Conservation (phyloP, 306 rosid species). For the Mimosa pudica region DNA sequence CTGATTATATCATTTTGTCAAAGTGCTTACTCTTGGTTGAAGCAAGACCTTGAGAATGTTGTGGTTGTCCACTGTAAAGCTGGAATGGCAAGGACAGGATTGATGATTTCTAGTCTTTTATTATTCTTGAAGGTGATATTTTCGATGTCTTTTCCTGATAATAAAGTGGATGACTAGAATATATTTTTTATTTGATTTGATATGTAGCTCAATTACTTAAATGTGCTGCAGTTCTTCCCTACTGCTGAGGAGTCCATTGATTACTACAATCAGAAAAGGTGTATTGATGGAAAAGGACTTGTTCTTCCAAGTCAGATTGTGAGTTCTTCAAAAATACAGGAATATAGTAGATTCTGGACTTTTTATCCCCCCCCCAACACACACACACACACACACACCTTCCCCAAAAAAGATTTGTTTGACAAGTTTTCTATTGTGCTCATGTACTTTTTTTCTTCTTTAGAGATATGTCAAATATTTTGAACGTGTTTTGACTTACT, state of each 20-base stretch:
- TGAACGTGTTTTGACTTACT: constrained; percentile 83
- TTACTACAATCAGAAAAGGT: constrained; percentile 95
- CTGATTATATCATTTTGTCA: constrained; percentile 83
- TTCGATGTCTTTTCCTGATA: constrained; percentile 29
- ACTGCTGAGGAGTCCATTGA: constrained; percentile 98
- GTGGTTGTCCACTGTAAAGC: constrained; percentile 99
- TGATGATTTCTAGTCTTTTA: constrained; percentile 98
- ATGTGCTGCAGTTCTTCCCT: constrained; percentile 81
- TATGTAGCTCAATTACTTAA: constrained; percentile 19
- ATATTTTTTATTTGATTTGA: constrained; percentile 23
- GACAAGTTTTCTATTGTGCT: constrained; percentile 14
- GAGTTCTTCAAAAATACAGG: constrained; percentile 50
- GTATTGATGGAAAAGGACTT: constrained; percentile 93
- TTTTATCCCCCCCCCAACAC: constrained; percentile 1
- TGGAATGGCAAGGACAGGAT: constrained; percentile 98
- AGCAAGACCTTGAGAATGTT: constrained; percentile 92
- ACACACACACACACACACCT: too few species aligned
- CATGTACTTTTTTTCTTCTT: constrained; percentile 23
- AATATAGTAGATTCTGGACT: constrained; percentile 20
- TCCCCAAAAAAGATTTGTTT: neutral
- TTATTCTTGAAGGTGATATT: constrained; percentile 73
- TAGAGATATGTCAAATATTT: constrained; percentile 95
- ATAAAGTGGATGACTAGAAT: constrained; percentile 21
- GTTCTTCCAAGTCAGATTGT: constrained; percentile 98
- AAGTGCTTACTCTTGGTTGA: constrained; percentile 98